Evolutionary conservation across 2,329 filamentous ascomycete species (phyloP).

Genomic region (Sodiomyces alkalinus): DNA sequence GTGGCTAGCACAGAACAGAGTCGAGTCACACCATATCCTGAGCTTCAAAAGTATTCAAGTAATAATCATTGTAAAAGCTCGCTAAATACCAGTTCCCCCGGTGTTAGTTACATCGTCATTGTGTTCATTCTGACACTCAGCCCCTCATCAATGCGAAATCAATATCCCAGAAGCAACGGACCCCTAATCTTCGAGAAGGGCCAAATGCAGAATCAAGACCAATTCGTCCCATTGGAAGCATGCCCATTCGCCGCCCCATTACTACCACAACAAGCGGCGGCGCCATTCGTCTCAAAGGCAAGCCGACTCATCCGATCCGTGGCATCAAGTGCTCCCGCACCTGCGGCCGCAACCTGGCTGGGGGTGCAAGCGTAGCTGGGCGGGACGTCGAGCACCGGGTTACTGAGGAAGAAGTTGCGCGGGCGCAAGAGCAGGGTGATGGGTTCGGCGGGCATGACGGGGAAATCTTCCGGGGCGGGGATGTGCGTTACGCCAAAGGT

Average conservation of each 20-base stretch:
- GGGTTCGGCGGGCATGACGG: slow-evolving; percentile 77
- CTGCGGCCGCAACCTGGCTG: slow-evolving; percentile 45
- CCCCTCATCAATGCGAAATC: no score
- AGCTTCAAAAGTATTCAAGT: no score
- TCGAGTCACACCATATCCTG: no score
- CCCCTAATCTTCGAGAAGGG: no score
- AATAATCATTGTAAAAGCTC: no score
- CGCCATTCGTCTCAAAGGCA: slow-evolving; percentile 14
- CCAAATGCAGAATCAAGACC: no score
- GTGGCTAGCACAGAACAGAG: no score
- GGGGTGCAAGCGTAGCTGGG: slow-evolving; percentile 57
- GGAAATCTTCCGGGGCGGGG: slow-evolving; percentile 79
- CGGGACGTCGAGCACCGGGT: slow-evolving; percentile 65
- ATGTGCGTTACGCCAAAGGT: slow-evolving; percentile 88
- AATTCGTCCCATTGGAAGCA: not conserved
- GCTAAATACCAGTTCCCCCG: no score
- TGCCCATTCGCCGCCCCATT: not conserved
- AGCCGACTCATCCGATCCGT: slow-evolving; percentile 31
- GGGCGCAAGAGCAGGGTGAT: slow-evolving; percentile 70
- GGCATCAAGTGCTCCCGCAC: slow-evolving; percentile 26
- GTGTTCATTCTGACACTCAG: no score
- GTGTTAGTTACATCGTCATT: no score
- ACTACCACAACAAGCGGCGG: no score
- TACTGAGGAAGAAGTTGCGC: slow-evolving; percentile 67
- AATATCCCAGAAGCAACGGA: no score